Evolutionary conservation across 2,329 filamentous ascomycete genomes (phyloP), one percentile per base, ranked within the genome.

Genomic region (Bipolaris oryzae): DNA sequence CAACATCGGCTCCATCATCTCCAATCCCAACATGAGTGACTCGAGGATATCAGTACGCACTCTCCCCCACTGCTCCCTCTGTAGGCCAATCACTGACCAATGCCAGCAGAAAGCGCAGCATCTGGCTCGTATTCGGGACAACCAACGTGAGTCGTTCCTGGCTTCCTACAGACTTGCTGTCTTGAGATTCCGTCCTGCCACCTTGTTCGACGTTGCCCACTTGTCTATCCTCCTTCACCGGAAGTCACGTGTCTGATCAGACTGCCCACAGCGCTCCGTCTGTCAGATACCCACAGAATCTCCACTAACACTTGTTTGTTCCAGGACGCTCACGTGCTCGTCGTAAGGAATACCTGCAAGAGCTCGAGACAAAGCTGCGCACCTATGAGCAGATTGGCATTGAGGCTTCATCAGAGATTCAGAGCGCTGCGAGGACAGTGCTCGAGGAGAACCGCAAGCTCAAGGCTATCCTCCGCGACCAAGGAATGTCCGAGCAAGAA

Each of bases 311-410:
- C 11, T 25, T 10, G 7, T 23, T 46, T 11, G 2, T n/a, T 13
- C n/a, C 50, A 75, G 72, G 89, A 53, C 86, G 89, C 60, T 91
- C 87, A n/a, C 86, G 90, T 50, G 88, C 88, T 43, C 84, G 89
- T 34, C 83, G 87, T 61, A 90, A 89, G 78, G 88, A 91, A 69
- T 91, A 92, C 70, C 77, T 91, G 37, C 80, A 86, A 59, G 87
- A 89, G 53, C 82, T 92, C 25, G 89, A 92, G 74, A 78, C 82
- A 51, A 86, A 85, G 57, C 76, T 89, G 55, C 83, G 86, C 44
- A 76, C 78, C 50, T 90, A 84, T 70, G 87, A 92, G 72, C 79
- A 84, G 35, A 78, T 83, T 31, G 89, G 89, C 16, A 82, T 89
- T 46, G 84, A 89, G 67, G 89, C 88, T 3, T 88, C 87, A 0